Evolutionary conservation across 108 stramenopile species (phyloP).

Genomic region (Nitzschia inconspicua): DNA sequence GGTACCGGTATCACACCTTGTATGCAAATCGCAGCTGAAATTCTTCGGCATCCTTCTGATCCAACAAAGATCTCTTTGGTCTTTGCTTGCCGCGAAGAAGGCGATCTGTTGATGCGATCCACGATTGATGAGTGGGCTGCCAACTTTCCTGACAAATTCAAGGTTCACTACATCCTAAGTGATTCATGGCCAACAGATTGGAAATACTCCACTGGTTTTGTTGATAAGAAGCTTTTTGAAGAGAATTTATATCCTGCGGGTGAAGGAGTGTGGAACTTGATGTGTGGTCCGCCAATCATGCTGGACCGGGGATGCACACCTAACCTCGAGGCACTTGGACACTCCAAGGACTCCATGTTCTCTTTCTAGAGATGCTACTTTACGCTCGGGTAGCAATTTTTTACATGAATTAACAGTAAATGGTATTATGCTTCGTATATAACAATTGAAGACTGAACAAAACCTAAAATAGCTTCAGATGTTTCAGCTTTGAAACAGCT

Average conservation of each 20-base stretch:
- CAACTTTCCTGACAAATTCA: slow-evolving; percentile 81
- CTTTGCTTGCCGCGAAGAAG: slow-evolving; percentile 93
- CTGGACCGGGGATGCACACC: slow-evolving; percentile 86
- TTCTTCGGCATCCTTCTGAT: slow-evolving; percentile 84
- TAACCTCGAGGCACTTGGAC: slow-evolving; percentile 63
- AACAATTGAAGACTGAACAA: too few species aligned
- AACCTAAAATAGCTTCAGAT: too few species aligned
- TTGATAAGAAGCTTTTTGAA: slow-evolving; percentile 75
- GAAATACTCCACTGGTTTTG: slow-evolving; percentile 89
- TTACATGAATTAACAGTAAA: background rate
- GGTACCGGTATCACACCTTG: slow-evolving; percentile 97
- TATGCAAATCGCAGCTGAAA: slow-evolving; percentile 89
- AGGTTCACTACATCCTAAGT: slow-evolving; percentile 91
- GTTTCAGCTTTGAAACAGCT: too few species aligned
- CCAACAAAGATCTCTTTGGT: slow-evolving; percentile 85
- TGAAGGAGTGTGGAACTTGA: slow-evolving; percentile 76
- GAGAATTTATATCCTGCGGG: slow-evolving; percentile 67
- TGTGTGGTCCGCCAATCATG: slow-evolving; percentile 99
- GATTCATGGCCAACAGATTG: slow-evolving; percentile 69
- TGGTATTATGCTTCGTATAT: too few species aligned
- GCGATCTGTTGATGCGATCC: slow-evolving; percentile 86
- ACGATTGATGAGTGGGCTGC: slow-evolving; percentile 89
- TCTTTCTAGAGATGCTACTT: slow-evolving; percentile 49
- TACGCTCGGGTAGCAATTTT: background rate
- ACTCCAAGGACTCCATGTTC: slow-evolving; percentile 60